These are phyloP conservation scores for Peronosclerospora sorghi DNA, from an alignment of 352 stramenopile genomes.

Conservation along the genomic window DNA sequence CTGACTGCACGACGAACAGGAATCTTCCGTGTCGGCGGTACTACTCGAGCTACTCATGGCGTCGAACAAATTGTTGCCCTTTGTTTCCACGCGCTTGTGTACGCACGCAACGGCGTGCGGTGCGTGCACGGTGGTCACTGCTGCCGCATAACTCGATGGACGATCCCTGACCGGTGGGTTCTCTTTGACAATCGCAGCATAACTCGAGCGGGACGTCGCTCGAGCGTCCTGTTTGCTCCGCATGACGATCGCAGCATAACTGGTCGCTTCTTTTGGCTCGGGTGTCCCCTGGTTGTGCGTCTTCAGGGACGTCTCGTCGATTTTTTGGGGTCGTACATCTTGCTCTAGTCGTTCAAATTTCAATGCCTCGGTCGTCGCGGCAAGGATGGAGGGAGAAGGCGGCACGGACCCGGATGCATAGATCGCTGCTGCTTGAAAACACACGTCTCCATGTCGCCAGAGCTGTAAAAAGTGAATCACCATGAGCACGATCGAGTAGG, in stretches of 20 bases:
- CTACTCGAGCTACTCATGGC: slow-evolving; percentile 66
- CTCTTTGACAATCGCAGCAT: slow-evolving; percentile 50
- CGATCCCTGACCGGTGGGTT: slow-evolving; percentile 10
- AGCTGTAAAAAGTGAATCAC: slow-evolving; percentile 81
- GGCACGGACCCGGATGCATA: slow-evolving; percentile 53
- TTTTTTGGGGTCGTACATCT: too few relatives aligned
- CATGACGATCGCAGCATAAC: slow-evolving; percentile 43
- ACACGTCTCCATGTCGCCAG: slow-evolving; percentile 41
- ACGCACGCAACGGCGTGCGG: slow-evolving; percentile 9
- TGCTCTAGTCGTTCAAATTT: slow-evolving; percentile 19
- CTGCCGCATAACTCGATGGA: slow-evolving; percentile 58
- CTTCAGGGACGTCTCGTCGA: too few relatives aligned
- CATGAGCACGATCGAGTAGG: slow-evolving; percentile 90
- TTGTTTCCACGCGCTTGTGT: slow-evolving; percentile 1
- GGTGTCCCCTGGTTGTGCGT: too few relatives aligned
- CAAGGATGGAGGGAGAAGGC: slow-evolving; percentile 18
- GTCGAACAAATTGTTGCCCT: slow-evolving; percentile 23
- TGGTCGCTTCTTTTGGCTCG: too few relatives aligned
- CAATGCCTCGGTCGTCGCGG: slow-evolving; percentile 12
- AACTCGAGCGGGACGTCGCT: slow-evolving; percentile 41
- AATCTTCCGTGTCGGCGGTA: slow-evolving; percentile 74
- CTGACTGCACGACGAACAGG: slow-evolving; percentile 33
- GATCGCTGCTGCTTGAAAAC: slow-evolving; percentile 44
- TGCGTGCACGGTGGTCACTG: slow-evolving; percentile 29
- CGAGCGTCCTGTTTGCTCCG: slow-evolving; percentile 20